Base-by-base conservation (phyloP, 129 eudicot genomes). In the Tanacetum coccineum region DNA sequence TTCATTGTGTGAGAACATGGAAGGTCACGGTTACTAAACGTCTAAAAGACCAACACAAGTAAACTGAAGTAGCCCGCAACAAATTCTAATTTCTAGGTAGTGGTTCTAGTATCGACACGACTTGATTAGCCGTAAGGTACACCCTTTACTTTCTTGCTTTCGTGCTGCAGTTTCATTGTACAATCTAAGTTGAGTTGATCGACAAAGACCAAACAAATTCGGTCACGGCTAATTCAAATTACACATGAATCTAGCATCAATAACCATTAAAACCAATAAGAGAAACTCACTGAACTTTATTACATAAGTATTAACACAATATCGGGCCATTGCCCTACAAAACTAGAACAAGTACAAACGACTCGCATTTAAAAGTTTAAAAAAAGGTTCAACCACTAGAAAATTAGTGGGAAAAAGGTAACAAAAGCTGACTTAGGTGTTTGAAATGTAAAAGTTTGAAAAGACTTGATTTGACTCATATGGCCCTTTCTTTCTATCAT, bases 391-490 rank as follows among this genome's bases (percentile, higher is more conserved):
- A 78, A 70, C 81, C 72, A 78, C 73, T 70, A 39, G 15, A 54
- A 57, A 66, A 65, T 70, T 66, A 66, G 70, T 65, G 68, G 76
- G 18, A 71, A 69, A 75, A 67, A 58, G 53, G 54, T 4, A 49
- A 59, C 66, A 71, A 64, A 68, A 77, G 73, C 83, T 66, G 80
- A 77, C 69, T 74, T 58, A n/a, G 68, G 75, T 50, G 62, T 69
- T 49, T 64, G 39, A 68, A 73, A 56, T 67, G 59, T 62, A 78
- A 74, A 74, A 68, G 9, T 40, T 39, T 48, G 76, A 58, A 70
- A 73, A 76, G 78, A 67, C 89, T 67, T 73, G 80, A 83, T 78
- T 83, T 83, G 87, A 79, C 80, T 64, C 76, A 6, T 18, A 51
- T 56, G 68, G 62, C 59, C 53, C 81, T 71, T 40, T 50, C 71